Evolutionary conservation across 495 filamentous ascomycete species (phyloP).

Genomic region (Penicillium silybi): DNA sequence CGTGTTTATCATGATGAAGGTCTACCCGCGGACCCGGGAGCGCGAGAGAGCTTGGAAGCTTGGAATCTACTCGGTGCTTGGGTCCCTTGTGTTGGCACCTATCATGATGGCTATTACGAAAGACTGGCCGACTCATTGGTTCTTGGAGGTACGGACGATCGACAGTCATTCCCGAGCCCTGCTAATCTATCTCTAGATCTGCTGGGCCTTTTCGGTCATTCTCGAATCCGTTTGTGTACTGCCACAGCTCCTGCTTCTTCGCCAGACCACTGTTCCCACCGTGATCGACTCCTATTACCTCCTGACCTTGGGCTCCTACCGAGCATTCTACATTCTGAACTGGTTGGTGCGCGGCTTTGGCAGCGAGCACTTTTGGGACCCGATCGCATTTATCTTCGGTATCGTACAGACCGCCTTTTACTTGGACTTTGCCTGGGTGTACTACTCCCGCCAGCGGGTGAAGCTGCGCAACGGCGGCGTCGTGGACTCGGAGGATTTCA

Average conservation of each 20-base stretch:
- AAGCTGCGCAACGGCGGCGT: slow-evolving; percentile 89
- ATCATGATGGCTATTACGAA: slow-evolving; percentile 63
- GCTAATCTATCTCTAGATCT: slow-evolving; percentile 47
- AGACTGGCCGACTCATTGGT: slow-evolving; percentile 33
- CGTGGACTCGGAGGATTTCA: slow-evolving; percentile 88
- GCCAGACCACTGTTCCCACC: slow-evolving; percentile 91
- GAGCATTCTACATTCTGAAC: slow-evolving; percentile 85
- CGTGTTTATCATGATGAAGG: slow-evolving; percentile 77
- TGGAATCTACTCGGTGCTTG: slow-evolving; percentile 58
- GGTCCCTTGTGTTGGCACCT: slow-evolving; percentile 57
- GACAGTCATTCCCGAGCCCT: background rate
- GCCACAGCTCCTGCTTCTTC: slow-evolving; percentile 85
- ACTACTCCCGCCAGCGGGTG: slow-evolving; percentile 87
- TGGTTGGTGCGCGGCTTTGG: slow-evolving; percentile 73
- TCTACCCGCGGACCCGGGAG: slow-evolving; percentile 85
- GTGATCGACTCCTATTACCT: slow-evolving; percentile 96
- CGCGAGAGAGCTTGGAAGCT: slow-evolving; percentile 89
- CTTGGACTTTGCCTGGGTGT: slow-evolving; percentile 95
- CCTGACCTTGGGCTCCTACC: slow-evolving; percentile 81
- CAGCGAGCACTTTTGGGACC: slow-evolving; percentile 57
- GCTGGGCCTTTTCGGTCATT: slow-evolving; percentile 83
- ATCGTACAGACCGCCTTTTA: slow-evolving; percentile 89
- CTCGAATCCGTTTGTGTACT: slow-evolving; percentile 89
- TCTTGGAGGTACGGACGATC: slow-evolving; percentile 54
- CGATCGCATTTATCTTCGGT: slow-evolving; percentile 77